Evolutionary conservation across 2,329 filamentous ascomycete species (phyloP).

Genomic region (Aspergillus latus): DNA sequence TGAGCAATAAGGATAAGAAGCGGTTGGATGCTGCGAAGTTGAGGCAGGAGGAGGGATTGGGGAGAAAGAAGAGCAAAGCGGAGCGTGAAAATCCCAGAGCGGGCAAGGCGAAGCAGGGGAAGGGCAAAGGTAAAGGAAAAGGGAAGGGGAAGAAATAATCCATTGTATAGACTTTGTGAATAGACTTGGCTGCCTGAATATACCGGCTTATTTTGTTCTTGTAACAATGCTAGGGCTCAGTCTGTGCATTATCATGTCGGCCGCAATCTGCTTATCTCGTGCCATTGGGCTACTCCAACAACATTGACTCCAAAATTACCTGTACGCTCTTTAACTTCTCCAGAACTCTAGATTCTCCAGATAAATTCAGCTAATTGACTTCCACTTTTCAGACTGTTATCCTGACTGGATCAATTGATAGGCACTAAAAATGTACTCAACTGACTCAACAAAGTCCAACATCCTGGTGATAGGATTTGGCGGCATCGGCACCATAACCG

Average conservation of each 20-base stretch:
- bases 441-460: background rate
- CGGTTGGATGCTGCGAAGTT: conserved; percentile 60
- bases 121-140: conserved; percentile 23
- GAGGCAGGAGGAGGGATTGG: conserved; percentile 46
- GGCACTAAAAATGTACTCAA: background rate
- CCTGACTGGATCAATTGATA: background rate
- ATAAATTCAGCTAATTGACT: background rate
- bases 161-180: background rate
- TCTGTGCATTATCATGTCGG: too few species aligned
- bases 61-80: conserved; percentile 48
- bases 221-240: too few species aligned
- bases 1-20: conserved; percentile 64
- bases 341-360: too few species aligned
- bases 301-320: too few species aligned
- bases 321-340: too few species aligned
- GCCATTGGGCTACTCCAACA: too few species aligned
- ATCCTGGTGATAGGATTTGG: background rate
- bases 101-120: conserved; percentile 28
- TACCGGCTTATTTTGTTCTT: background rate
- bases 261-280: too few species aligned
- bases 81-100: conserved; percentile 43
- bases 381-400: background rate
- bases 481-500: background rate
- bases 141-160: conserved; percentile 10
- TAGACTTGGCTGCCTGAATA: background rate